These are phyloP conservation scores for Lactarius hatsudake DNA, from an alignment of 768 basidiomycete genomes.

Conservation along the genomic window DNA sequence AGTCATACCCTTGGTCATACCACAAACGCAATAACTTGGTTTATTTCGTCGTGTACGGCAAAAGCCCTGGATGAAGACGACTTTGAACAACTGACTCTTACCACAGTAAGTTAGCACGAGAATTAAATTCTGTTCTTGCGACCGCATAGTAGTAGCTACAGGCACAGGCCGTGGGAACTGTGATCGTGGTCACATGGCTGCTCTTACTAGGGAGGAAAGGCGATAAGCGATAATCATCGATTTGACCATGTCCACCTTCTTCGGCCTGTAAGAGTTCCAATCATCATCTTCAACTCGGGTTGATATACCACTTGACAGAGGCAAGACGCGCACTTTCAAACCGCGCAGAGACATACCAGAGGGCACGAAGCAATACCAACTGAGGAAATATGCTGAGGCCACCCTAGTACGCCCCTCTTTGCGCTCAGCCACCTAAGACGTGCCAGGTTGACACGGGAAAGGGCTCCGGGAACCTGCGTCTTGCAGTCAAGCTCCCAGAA, in stretches of 20 bases:
- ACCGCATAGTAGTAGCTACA: not conserved
- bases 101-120: too few relatives aligned
- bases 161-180: not conserved
- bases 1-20: too few relatives aligned
- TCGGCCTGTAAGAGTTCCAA: constrained; percentile 65
- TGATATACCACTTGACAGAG: constrained; percentile 43
- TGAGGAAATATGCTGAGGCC: constrained; percentile 97
- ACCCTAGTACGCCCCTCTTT: constrained; percentile 60
- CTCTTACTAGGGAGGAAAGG: not conserved
- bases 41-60: too few relatives aligned
- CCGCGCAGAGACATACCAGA: constrained; percentile 93
- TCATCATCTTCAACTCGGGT: not conserved
- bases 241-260: constrained; percentile 75
- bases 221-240: constrained; percentile 1
- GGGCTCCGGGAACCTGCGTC: constrained; percentile 93
- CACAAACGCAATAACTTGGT: too few relatives aligned
- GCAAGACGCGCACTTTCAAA: constrained; percentile 93
- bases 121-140: not conserved
- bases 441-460: constrained; percentile 33
- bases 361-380: constrained; percentile 96
- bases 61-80: too few relatives aligned
- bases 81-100: too few relatives aligned
- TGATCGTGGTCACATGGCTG: not conserved
- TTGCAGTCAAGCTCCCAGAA: constrained; percentile 91
- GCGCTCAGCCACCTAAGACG: not conserved